These are phyloP conservation scores for Stramenopiles sp. DNA, from an alignment of 352 stramenopile species.

Conservation along the genomic window DNA sequence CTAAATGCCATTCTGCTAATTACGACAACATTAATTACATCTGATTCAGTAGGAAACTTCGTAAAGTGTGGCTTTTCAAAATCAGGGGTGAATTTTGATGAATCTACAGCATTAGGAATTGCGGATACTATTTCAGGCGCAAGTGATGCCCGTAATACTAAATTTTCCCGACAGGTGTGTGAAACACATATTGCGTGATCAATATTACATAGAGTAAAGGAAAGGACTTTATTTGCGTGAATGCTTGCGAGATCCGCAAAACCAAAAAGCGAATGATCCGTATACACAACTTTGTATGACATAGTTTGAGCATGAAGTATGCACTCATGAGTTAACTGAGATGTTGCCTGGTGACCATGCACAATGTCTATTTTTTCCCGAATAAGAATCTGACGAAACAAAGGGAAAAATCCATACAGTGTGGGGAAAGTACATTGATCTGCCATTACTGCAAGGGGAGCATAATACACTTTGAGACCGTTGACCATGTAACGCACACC, in stretches of 20 bases:
- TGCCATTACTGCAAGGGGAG: slow-evolving; percentile 52
- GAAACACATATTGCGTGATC: slow-evolving; percentile 75
- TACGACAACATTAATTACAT: slow-evolving; percentile 60
- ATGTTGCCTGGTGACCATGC: slow-evolving; percentile 75
- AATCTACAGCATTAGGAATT: slow-evolving; percentile 83
- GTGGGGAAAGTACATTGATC: slow-evolving; percentile 71
- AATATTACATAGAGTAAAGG: slow-evolving; percentile 63
- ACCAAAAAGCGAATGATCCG: slow-evolving; percentile 81
- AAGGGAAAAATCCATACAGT: slow-evolving; percentile 27
- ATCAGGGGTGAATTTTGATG: slow-evolving; percentile 55
- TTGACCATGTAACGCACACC: slow-evolving; percentile 77
- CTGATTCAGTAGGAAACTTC: slow-evolving; percentile 15
- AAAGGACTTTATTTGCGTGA: slow-evolving; percentile 52
- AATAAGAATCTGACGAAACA: slow-evolving; percentile 62
- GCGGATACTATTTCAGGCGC: slow-evolving; percentile 37
- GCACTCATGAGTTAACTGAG: slow-evolving; percentile 63
- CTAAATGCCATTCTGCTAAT: slow-evolving; percentile 73
- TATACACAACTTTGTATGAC: slow-evolving; percentile 47
- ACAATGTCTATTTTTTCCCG: slow-evolving; percentile 70
- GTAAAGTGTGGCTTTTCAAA: too few relatives aligned
- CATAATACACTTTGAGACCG: slow-evolving; percentile 85
- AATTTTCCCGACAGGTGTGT: slow-evolving; percentile 72
- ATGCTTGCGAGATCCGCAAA: slow-evolving; percentile 66
- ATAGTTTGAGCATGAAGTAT: slow-evolving; percentile 60
- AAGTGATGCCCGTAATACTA: slow-evolving; percentile 51